These are phyloP conservation scores for Lasiosphaeria miniovina DNA, from an alignment of 495 filamentous ascomycete species.

Conservation along the genomic window DNA sequence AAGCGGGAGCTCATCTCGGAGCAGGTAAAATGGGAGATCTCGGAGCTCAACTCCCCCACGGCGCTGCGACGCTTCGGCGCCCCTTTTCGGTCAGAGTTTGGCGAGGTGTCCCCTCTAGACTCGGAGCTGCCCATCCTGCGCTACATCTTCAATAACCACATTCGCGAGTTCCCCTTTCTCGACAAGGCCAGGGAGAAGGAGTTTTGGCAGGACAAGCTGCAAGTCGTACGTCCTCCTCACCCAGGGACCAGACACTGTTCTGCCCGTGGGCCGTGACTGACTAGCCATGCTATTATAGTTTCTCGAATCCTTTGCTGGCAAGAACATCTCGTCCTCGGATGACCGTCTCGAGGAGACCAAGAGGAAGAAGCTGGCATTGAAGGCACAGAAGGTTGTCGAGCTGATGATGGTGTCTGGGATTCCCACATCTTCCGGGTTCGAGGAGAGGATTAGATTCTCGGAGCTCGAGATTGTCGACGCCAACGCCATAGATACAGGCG, in stretches of 20 bases:
- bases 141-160: constrained; percentile 97
- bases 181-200: constrained; percentile 96
- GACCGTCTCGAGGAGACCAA: constrained; percentile 96
- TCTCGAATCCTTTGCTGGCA: constrained; percentile 95
- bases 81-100: constrained; percentile 86
- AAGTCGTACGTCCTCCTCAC: constrained; percentile 64
- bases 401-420: constrained; percentile 99
- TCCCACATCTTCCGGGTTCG: constrained; percentile 92
- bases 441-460: constrained; percentile 92
- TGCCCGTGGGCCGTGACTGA: no score
- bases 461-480: constrained; percentile 95
- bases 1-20: constrained; percentile 91
- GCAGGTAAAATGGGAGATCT: constrained; percentile 85
- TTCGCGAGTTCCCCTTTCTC: constrained; percentile 95
- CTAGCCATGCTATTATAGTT: constrained; percentile 56
- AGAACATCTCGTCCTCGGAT: constrained; percentile 94
- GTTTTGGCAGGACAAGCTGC: constrained; percentile 98
- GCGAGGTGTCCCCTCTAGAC: constrained; percentile 89
- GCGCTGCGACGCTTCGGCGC: constrained; percentile 93
- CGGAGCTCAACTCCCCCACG: constrained; percentile 88
- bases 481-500: constrained; percentile 83
- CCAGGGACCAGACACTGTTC: no score
- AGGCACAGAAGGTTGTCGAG: constrained; percentile 92
- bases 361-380: constrained; percentile 82
- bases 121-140: constrained; percentile 90